Evolutionary conservation across 2,329 filamentous ascomycete species (phyloP), one percentile per base, ranked within the genome.

Genomic region (Pezicula neosporulosa): DNA sequence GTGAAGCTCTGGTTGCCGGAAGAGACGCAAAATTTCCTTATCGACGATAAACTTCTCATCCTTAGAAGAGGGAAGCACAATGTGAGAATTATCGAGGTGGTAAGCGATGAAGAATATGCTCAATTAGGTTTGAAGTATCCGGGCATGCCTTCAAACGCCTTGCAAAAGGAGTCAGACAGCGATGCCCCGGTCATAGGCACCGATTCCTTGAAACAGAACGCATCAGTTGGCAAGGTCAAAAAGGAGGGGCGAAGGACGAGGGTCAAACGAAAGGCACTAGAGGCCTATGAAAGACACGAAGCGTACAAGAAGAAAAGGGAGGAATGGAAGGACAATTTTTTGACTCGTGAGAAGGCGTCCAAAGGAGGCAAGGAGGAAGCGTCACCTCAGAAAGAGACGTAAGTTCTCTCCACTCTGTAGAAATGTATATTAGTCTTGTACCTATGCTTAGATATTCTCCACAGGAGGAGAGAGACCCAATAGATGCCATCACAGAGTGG

Each of bases 11-110:
- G 82, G 77, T 78, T 73, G 58, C 72, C 75, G 0, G 68, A 74
- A 21, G 79, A 86, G 48, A 85, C 82, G 1, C 63, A 73, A 52
- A 78, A 81, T 50, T 87, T 77, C 61, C 70, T 87, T 50, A 77
- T 89, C 16, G 80, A 84, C 54, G 80, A 53, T 10, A 73, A 77
- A 56, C 58, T 85, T 44, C 70, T 86, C 56, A 76, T 86, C 58
- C 70, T 86, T 48, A 80, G 83, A 56, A 81, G 77, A 62, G 82
- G 82, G 57, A 85, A 84, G 70, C 77, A 83, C 67, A 82, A 85
- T 55, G 67, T 86, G 43, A 78, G 81, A 43, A 75, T 85, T 56
- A 72, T 86, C 47, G 73, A 85, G 66, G 72, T 86, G 55, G 70
- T 86, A 28, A 70, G 68, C 54, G 80, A 86, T 61, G 71, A 79